These are phyloP conservation scores for Cerioporus squamosus DNA, from an alignment of 1,284 basidiomycete species.

Conservation along the genomic window DNA sequence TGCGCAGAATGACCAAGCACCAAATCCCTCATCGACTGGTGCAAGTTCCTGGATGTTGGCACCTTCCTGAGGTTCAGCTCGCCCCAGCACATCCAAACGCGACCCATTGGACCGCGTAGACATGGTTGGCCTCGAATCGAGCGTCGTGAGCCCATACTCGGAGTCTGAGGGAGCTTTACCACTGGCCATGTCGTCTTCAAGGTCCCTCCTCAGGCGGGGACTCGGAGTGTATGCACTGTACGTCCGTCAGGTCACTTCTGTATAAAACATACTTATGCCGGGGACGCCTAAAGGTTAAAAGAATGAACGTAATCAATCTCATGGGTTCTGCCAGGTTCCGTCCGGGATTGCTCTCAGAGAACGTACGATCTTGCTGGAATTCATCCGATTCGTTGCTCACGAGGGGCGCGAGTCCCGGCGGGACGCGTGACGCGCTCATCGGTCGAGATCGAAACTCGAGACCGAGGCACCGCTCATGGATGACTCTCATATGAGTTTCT, in stretches of 20 bases:
- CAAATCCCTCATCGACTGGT: slow-evolving; percentile 16
- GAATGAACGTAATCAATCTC: not conserved
- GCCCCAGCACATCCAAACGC: slow-evolving; percentile 11
- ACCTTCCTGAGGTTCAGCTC: slow-evolving; percentile 15
- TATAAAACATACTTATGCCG: no score
- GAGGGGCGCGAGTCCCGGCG: no score
- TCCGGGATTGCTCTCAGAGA: not conserved
- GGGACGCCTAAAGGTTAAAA: not conserved
- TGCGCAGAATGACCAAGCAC: slow-evolving; percentile 22
- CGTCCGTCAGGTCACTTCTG: no score
- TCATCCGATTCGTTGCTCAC: no score
- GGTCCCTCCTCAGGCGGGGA: no score
- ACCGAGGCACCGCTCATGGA: no score
- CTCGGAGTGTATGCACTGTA: no score
- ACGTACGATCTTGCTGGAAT: no score
- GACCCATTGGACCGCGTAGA: slow-evolving; percentile 10
- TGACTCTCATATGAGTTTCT: no score
- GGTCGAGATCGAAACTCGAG: not conserved
- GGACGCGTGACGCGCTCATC: not conserved
- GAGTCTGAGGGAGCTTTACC: not conserved
- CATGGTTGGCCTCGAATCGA: no score
- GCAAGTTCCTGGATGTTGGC: slow-evolving; percentile 20
- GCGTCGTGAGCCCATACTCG: not conserved
- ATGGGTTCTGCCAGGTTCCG: not conserved
- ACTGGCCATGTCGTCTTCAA: no score